A percentile compares a stretch with the other conserved stretches of the same genome.
Evolutionary conservation across 2,329 filamentous ascomycete genomes (phyloP).

Genomic region (Fusarium sp.): DNA sequence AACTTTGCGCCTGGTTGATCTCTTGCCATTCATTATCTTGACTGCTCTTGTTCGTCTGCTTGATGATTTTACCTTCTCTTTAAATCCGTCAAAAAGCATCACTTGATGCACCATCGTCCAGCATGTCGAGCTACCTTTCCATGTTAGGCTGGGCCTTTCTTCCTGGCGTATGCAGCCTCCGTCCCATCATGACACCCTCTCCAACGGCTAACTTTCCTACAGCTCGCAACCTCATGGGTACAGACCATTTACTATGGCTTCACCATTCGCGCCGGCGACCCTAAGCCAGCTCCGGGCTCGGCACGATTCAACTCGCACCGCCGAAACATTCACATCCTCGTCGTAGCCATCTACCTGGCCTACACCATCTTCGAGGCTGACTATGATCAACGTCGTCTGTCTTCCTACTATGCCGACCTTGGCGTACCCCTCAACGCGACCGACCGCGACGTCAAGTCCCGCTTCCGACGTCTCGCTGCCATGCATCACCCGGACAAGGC

Average conservation of each 20-base stretch:
- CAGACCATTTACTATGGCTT: constrained; percentile 88
- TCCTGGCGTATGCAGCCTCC: constrained; percentile 57
- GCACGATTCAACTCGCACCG: constrained; percentile 78
- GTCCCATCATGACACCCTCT: constrained; percentile 1
- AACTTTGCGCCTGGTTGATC: constrained; percentile 5
- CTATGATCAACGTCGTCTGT: constrained; percentile 75
- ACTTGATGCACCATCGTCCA: constrained; percentile 35
- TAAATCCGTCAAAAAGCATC: not conserved
- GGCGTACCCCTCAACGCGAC: constrained; percentile 74
- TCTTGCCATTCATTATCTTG: not conserved
- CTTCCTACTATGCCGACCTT: constrained; percentile 84
- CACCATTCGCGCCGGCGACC: constrained; percentile 88
- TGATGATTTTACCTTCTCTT: not conserved
- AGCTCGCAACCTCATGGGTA: constrained; percentile 82
- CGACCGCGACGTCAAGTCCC: constrained; percentile 83
- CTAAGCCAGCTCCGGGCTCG: constrained; percentile 77
- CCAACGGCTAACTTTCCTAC: constrained; percentile 27
- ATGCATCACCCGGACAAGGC: constrained; percentile 88
- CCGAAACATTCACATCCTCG: constrained; percentile 82
- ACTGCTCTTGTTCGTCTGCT: not conserved
- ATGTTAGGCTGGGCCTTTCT: constrained; percentile 68
- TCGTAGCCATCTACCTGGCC: constrained; percentile 84
- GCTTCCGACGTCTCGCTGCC: constrained; percentile 81
- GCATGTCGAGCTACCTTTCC: constrained; percentile 64
- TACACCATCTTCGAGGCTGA: constrained; percentile 96